Evolutionary conservation across 2,329 filamentous ascomycete species (phyloP).

Genomic region (Penicillium sp.): DNA sequence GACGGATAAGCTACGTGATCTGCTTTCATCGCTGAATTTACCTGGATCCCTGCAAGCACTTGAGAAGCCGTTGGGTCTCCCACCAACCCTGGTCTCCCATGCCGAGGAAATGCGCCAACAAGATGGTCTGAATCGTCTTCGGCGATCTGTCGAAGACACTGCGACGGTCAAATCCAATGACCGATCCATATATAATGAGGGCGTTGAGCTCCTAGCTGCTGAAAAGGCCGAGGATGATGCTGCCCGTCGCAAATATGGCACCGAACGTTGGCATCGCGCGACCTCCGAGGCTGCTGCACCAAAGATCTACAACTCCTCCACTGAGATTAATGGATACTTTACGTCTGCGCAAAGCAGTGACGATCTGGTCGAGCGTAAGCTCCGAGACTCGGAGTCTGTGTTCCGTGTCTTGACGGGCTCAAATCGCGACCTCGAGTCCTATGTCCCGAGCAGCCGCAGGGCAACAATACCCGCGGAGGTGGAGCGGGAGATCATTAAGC

Average conservation of each 20-base stretch:
- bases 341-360: constrained; percentile 67
- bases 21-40: constrained; percentile 78
- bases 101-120: constrained; percentile 92
- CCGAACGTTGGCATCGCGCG: constrained; percentile 75
- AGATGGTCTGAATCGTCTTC: constrained; percentile 74
- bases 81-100: constrained; percentile 79
- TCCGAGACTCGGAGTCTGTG: constrained; percentile 70
- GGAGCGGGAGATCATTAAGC: constrained; percentile 71
- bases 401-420: constrained; percentile 75
- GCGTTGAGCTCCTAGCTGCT: constrained; percentile 69
- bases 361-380: constrained; percentile 71
- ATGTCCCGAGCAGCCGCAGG: constrained; percentile 79
- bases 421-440: constrained; percentile 78
- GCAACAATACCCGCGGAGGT: constrained; percentile 76
- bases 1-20: constrained; percentile 73
- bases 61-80: constrained; percentile 89
- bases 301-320: constrained; percentile 71
- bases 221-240: constrained; percentile 82
- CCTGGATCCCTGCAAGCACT: constrained; percentile 91
- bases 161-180: constrained; percentile 84
- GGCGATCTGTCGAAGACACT: constrained; percentile 80
- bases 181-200: constrained; percentile 75
- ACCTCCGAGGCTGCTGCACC: constrained; percentile 66
- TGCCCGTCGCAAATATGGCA: constrained; percentile 75
- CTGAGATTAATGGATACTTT: constrained; percentile 84